Conservation (phyloP, 129 eudicot species). For the Flaveria brownii region DNA sequence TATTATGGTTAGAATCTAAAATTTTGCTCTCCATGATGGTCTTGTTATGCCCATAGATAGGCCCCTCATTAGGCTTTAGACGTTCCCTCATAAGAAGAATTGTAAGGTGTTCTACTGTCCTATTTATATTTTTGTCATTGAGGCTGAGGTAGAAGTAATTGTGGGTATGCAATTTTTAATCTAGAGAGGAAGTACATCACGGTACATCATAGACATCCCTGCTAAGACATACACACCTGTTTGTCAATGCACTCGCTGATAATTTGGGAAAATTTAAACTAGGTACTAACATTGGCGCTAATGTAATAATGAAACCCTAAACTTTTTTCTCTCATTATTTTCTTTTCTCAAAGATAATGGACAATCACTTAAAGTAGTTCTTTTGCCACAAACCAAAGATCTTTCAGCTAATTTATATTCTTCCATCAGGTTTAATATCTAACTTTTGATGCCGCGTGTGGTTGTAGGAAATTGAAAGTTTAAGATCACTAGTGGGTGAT, state of each 20-base stretch:
- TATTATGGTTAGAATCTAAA: not conserved
- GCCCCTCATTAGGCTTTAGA: not conserved
- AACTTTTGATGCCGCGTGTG: constrained; percentile 2
- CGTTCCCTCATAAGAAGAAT: not conserved
- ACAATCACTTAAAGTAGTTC: not conserved
- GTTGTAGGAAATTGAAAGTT: constrained; percentile 67
- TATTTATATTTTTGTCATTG: no score
- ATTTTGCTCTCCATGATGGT: not conserved
- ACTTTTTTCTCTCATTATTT: not conserved
- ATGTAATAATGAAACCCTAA: not conserved
- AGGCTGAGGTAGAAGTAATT: no score
- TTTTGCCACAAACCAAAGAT: constrained; percentile 11
- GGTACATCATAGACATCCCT: no score
- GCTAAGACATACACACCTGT: not conserved
- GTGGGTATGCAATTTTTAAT: no score
- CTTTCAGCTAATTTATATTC: not conserved
- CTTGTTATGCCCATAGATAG: not conserved
- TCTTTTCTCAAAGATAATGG: not conserved
- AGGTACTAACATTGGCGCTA: not conserved
- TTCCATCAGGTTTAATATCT: constrained; percentile 14
- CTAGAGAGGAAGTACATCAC: no score
- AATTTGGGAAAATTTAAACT: not conserved
- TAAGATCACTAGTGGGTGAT: constrained; percentile 55
- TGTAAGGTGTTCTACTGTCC: no score
- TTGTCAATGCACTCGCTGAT: not conserved